These are phyloP conservation scores for Pascua sp. DNA, from an alignment of 1,284 basidiomycete species.

Conservation along the genomic window DNA sequence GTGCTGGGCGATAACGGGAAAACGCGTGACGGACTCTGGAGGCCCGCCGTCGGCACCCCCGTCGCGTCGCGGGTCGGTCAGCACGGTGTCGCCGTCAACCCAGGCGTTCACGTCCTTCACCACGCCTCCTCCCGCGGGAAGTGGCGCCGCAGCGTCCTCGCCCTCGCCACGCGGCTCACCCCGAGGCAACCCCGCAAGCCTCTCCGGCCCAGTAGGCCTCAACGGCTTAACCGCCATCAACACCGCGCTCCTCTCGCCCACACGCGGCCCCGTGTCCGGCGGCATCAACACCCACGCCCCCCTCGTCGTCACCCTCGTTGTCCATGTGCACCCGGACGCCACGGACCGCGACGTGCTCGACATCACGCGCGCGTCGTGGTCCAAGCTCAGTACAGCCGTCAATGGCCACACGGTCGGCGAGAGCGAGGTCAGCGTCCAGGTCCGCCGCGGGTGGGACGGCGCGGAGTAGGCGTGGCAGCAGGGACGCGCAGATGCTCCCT, in stretches of 20 bases:
- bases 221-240: no score
- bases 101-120: conserved; percentile 4
- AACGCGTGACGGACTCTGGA: conserved; percentile 8
- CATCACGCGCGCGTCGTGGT: conserved; percentile 42
- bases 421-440: conserved; percentile 39
- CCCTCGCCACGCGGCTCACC: neutral
- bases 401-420: conserved; percentile 23
- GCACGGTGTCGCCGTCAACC: conserved; percentile 52
- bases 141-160: no score
- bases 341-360: conserved; percentile 68
- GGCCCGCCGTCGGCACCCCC: conserved; percentile 60
- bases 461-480: neutral
- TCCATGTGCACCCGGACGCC: conserved; percentile 68
- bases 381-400: conserved; percentile 25
- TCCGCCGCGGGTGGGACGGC: conserved; percentile 40
- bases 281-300: conserved; percentile 14
- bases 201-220: neutral
- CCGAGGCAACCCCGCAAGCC: neutral
- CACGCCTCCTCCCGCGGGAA: no score
- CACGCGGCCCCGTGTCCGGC: neutral
- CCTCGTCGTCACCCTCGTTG: conserved; percentile 73
- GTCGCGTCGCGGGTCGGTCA: conserved; percentile 67
- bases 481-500: neutral
- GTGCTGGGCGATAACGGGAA: conserved; percentile 39
- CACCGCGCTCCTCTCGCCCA: neutral